Conservation (phyloP, 805 yeast species). For the Yamadazyma scolyti region DNA sequence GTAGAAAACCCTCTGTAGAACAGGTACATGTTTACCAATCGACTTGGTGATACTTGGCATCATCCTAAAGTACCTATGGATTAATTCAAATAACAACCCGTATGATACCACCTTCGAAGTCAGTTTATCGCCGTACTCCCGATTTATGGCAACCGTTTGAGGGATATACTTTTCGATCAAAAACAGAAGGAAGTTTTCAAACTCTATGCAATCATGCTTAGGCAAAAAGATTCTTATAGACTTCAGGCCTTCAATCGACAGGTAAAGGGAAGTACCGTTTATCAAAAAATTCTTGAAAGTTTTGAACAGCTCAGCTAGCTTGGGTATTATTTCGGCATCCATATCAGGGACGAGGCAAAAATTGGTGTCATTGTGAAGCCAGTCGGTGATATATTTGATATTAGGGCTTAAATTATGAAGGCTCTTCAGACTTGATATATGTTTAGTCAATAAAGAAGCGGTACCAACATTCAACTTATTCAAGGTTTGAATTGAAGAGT, state of each 20-base stretch:
- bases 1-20: conserved; percentile 30
- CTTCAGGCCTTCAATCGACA: conserved; percentile 9
- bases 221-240: conserved; percentile 12
- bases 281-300: conserved; percentile 21
- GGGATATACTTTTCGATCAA: conserved; percentile 25
- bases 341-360: conserved; percentile 31
- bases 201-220: conserved; percentile 19
- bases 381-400: conserved; percentile 8
- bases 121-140: conserved; percentile 21
- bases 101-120: conserved; percentile 23
- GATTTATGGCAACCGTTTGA: conserved; percentile 21
- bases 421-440: conserved; percentile 17
- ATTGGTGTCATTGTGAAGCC: conserved; percentile 8
- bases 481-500: conserved; percentile 29
- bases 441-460: conserved; percentile 24
- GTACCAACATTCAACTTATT: conserved; percentile 33
- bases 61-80: conserved; percentile 32
- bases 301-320: conserved; percentile 20
- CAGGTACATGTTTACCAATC: conserved; percentile 21
- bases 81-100: conserved; percentile 27
- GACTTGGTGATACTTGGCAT: conserved; percentile 31
- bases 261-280: conserved; percentile 12
- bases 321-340: conserved; percentile 23
- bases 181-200: conserved; percentile 25
- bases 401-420: conserved; percentile 6